Evolutionary conservation across 495 filamentous ascomycete genomes (phyloP).

Genomic region (Trichoderma parareesei): DNA sequence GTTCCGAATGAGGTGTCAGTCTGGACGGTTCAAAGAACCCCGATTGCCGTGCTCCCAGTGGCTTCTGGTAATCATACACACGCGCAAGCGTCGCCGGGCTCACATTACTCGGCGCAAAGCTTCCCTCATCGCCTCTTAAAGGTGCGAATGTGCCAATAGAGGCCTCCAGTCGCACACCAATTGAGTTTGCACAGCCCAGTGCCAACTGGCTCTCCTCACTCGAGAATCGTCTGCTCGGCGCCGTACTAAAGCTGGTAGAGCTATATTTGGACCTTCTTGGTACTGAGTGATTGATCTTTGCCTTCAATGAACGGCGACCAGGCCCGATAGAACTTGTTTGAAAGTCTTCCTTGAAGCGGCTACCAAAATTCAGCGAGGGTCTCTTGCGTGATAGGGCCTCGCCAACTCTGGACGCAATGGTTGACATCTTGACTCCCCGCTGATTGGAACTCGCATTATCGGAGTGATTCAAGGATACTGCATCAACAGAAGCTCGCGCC

Average conservation of each 20-base stretch:
- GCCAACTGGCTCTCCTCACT: neutral
- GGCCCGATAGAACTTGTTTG: neutral
- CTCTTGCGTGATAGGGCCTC: neutral
- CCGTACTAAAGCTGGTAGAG: neutral
- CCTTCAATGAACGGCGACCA: neutral
- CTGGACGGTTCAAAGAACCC: neutral
- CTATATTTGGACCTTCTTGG: conserved; percentile 2
- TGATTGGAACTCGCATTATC: neutral
- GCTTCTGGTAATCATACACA: neutral
- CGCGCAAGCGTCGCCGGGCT: neutral
- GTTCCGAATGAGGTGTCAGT: neutral
- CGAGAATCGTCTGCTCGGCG: neutral
- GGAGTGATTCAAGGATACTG: neutral
- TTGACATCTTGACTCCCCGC: conserved; percentile 9
- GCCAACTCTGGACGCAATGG: conserved; percentile 12
- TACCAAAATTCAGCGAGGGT: neutral
- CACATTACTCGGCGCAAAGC: neutral
- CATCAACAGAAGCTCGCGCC: neutral
- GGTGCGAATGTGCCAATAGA: neutral
- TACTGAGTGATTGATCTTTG: conserved; percentile 8
- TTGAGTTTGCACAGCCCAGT: neutral
- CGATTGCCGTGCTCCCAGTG: neutral
- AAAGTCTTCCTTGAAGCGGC: conserved; percentile 13
- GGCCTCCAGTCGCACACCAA: neutral
- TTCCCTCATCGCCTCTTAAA: neutral